Evolutionary conservation across 2,329 filamentous ascomycete species (phyloP).

Genomic region (Phaeophleospora eucalypticola): DNA sequence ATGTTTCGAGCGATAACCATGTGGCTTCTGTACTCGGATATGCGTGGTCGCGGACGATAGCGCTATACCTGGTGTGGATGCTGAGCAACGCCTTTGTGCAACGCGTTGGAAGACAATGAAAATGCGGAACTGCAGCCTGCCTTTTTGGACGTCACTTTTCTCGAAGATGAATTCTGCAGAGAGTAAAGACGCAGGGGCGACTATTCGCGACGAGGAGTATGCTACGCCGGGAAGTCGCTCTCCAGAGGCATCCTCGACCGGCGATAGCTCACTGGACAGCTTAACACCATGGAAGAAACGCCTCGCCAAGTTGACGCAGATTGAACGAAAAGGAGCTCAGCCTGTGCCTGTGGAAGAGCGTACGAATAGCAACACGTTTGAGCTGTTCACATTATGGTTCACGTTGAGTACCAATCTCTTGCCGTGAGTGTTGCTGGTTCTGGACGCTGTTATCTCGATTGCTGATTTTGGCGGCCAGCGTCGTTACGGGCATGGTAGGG

Average conservation of each 20-base stretch:
- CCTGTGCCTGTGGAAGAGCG: conserved; percentile 54
- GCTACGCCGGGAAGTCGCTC: not conserved
- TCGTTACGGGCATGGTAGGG: conserved; percentile 62
- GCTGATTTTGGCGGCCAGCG: conserved; percentile 31
- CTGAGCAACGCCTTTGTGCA: not conserved
- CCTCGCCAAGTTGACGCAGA: not conserved
- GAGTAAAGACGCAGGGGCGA: not conserved
- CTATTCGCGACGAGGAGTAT: not conserved
- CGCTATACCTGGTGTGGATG: not conserved
- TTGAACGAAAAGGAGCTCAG: conserved; percentile 42
- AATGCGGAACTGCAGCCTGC: not conserved
- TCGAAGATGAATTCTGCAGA: not conserved
- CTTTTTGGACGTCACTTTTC: not conserved
- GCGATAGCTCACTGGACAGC: not conserved
- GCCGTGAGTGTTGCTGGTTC: conserved; percentile 47
- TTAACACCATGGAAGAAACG: not conserved
- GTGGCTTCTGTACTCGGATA: no score
- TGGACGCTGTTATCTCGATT: not conserved
- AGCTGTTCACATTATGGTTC: conserved; percentile 60
- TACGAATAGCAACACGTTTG: conserved; percentile 51
- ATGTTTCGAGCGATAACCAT: not conserved
- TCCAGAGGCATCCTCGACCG: not conserved
- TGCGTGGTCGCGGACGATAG: not conserved
- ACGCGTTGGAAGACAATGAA: not conserved
- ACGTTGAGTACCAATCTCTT: conserved; percentile 55